phyloP scores from a whole-genome alignment of 805 yeast genomes.

The Lipomyces lipofer region DNA sequence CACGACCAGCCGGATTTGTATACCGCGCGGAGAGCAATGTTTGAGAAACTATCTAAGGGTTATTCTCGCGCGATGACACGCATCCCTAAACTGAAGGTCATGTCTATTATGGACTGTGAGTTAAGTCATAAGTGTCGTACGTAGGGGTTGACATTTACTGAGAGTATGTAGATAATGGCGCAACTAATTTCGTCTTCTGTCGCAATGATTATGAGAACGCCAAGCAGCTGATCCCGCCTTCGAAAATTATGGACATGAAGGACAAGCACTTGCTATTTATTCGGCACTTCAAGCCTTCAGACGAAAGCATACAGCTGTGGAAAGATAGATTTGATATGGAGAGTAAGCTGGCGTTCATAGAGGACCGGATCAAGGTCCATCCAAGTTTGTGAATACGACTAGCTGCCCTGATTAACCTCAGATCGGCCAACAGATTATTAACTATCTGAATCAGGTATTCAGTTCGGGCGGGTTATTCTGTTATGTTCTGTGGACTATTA shows the following conservation, averaged over 20 bases:
- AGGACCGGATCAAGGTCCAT: neutral
- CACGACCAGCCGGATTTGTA: neutral
- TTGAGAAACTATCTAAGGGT: neutral
- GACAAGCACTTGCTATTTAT: neutral
- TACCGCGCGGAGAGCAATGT: neutral
- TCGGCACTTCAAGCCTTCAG: neutral
- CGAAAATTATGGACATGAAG: neutral
- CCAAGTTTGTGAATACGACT: no score
- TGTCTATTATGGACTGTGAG: slow-evolving; percentile 1
- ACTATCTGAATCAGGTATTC: no score
- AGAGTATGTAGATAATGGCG: no score
- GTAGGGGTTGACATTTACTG: no score
- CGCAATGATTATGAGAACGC: neutral
- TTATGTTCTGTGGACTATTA: no score
- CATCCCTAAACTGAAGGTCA: neutral
- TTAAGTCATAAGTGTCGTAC: no score
- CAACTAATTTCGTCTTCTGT: neutral
- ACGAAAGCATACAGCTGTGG: neutral
- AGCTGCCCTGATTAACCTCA: no score
- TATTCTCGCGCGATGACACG: neutral
- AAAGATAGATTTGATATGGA: neutral
- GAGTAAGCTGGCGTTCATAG: neutral
- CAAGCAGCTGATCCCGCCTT: neutral
- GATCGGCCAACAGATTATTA: no score
- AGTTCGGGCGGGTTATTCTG: no score